These are phyloP conservation scores for Coniosporium tulheliwenetii DNA, from an alignment of 2,329 filamentous ascomycete genomes.

Conservation along the genomic window DNA sequence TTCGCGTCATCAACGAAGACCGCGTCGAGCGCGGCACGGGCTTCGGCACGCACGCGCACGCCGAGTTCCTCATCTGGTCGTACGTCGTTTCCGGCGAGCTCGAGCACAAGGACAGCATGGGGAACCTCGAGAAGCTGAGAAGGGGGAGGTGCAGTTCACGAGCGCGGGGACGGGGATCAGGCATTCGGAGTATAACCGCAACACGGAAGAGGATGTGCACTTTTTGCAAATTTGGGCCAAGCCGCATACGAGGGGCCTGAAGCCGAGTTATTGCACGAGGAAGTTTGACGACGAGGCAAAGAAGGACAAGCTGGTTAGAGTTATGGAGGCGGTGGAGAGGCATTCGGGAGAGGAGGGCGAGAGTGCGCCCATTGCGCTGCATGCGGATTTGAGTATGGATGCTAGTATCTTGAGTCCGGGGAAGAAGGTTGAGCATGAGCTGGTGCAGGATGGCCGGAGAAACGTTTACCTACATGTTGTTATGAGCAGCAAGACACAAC, in stretches of 20 bases:
- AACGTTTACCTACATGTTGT: slow-evolving; percentile 72
- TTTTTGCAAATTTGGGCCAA: slow-evolving; percentile 84
- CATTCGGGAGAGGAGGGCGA: slow-evolving; percentile 50
- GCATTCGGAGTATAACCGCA: slow-evolving; percentile 72
- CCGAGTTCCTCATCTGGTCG: slow-evolving; percentile 79
- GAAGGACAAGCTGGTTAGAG: slow-evolving; percentile 52
- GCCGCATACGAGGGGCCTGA: slow-evolving; percentile 58
- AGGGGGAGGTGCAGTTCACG: slow-evolving; percentile 83
- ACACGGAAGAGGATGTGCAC: slow-evolving; percentile 54
- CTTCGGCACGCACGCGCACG: slow-evolving; percentile 74
- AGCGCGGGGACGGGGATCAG: slow-evolving; percentile 69
- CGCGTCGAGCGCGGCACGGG: slow-evolving; percentile 58
- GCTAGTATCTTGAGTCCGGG: slow-evolving; percentile 56
- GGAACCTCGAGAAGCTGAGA: slow-evolving; percentile 52
- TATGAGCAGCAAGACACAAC: slow-evolving; percentile 41
- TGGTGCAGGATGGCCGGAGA: slow-evolving; percentile 47
- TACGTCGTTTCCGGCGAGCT: slow-evolving; percentile 77
- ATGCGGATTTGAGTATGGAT: slow-evolving; percentile 72
- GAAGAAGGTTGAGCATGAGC: slow-evolving; percentile 52
- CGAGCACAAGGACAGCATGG: slow-evolving; percentile 77
- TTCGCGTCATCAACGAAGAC: slow-evolving; percentile 82
- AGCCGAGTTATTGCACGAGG: slow-evolving; percentile 61
- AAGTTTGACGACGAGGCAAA: slow-evolving; percentile 61
- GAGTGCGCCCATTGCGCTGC: slow-evolving; percentile 61
- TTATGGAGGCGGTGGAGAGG: slow-evolving; percentile 56